Evolutionary conservation across 306 rosid genomes (phyloP).

Genomic region (Ormosia semicastrata): DNA sequence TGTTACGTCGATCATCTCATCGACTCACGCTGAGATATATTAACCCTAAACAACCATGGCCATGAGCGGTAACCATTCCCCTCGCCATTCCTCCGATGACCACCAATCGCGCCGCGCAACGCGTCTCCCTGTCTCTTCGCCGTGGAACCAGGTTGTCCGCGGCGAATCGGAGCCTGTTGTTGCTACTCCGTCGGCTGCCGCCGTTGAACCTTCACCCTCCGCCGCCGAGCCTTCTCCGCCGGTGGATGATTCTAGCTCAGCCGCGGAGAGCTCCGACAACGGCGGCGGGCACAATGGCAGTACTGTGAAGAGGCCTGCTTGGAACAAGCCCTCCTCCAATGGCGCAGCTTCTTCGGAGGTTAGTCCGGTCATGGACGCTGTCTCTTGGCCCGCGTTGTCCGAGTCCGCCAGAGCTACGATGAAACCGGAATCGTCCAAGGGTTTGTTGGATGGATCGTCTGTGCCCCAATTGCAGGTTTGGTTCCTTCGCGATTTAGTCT

Average conservation of each 20-base stretch:
- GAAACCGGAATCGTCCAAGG: conserved; percentile 55
- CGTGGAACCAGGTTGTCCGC: conserved; percentile 62
- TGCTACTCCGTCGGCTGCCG: conserved; percentile 32
- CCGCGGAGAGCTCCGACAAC: conserved; percentile 43
- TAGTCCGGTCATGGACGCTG: conserved; percentile 68
- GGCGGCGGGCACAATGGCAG: conserved; percentile 31
- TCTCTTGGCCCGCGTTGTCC: conserved; percentile 70
- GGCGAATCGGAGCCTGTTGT: conserved; percentile 57
- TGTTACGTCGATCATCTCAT: conserved; percentile 50
- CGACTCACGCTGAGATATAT: conserved; percentile 7
- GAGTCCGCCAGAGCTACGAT: conserved; percentile 52
- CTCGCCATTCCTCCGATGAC: conserved; percentile 39
- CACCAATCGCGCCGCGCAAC: conserved; percentile 48
- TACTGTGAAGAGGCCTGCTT: conserved; percentile 61
- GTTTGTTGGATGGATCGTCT: conserved; percentile 55
- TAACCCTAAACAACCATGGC: conserved; percentile 57
- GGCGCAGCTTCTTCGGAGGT: conserved; percentile 45
- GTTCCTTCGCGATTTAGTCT: conserved; percentile 17
- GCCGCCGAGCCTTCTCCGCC: background rate
- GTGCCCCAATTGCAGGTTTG: conserved; percentile 58
- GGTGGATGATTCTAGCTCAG: conserved; percentile 41
- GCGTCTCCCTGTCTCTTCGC: conserved; percentile 31
- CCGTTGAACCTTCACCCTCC: conserved; percentile 30
- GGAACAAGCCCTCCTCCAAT: conserved; percentile 71
- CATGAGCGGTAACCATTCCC: conserved; percentile 38